Conservation (phyloP, 371 early-diverging fungal genomes). For the Rhizopus sp. region DNA sequence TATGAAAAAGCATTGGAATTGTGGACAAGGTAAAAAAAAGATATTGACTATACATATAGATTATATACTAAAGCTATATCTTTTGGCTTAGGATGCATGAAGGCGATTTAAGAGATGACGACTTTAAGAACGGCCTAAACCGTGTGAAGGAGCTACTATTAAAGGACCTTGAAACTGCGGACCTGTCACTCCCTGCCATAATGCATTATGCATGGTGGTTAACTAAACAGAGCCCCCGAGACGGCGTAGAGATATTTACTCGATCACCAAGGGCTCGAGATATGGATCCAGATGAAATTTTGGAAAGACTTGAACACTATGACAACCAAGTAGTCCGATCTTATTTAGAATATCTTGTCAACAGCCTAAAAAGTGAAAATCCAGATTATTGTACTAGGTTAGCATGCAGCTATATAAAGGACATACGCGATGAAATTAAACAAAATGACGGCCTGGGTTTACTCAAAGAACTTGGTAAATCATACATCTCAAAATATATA, state of each 20-base stretch:
- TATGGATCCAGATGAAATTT: slow-evolving; percentile 58
- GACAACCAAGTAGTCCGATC: slow-evolving; percentile 41
- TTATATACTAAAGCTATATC: neutral
- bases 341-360: slow-evolving; percentile 64
- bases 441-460: slow-evolving; percentile 11
- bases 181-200: slow-evolving; percentile 37
- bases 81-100: slow-evolving; percentile 46
- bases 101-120: slow-evolving; percentile 53
- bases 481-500: neutral
- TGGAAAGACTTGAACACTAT: slow-evolving; percentile 44
- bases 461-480: slow-evolving; percentile 32
- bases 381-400: slow-evolving; percentile 54
- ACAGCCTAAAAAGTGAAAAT: slow-evolving; percentile 47
- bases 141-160: slow-evolving; percentile 53
- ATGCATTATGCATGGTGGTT: slow-evolving; percentile 67
- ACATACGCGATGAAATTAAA: slow-evolving; percentile 35
- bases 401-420: slow-evolving; percentile 54
- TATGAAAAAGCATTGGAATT: slow-evolving; percentile 60
- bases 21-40: slow-evolving; percentile 63
- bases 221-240: slow-evolving; percentile 46
- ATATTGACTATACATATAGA: neutral
- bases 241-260: slow-evolving; percentile 55
- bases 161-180: slow-evolving; percentile 29
- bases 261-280: slow-evolving; percentile 49
- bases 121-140: slow-evolving; percentile 53